phyloP scores from a whole-genome alignment of 2,329 filamentous ascomycete species.

The Botrytis tulipae region DNA sequence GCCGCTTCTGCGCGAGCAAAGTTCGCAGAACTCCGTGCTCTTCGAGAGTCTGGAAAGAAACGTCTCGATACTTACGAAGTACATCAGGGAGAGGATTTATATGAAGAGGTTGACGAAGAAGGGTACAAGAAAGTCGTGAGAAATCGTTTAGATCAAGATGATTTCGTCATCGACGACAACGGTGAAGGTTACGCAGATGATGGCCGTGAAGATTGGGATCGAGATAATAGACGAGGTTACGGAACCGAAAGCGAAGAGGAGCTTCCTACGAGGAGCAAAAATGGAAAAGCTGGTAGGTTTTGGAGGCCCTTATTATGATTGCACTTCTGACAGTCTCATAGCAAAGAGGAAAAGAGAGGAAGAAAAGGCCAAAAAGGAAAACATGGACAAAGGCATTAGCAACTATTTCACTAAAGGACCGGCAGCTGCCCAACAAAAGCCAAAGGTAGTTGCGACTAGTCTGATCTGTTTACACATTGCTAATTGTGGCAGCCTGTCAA shows the following conservation, averaged over 20 bases:
- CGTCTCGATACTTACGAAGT: conserved; percentile 84
- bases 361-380: conserved; percentile 79
- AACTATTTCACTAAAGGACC: conserved; percentile 88
- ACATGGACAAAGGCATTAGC: conserved; percentile 86
- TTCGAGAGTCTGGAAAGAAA: conserved; percentile 88
- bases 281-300: conserved; percentile 43
- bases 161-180: conserved; percentile 98
- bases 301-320: neutral
- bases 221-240: conserved; percentile 52
- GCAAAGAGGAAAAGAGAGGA: conserved; percentile 87
- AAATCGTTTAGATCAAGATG: conserved; percentile 83
- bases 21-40: conserved; percentile 77
- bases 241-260: conserved; percentile 77
- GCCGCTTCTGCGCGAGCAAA: conserved; percentile 42
- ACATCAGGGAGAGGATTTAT: conserved; percentile 78
- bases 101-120: conserved; percentile 95
- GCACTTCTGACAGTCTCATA: conserved; percentile 39
- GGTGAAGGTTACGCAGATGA: conserved; percentile 96
- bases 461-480: conserved; percentile 30
- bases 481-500: conserved; percentile 57
- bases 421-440: conserved; percentile 65
- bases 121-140: conserved; percentile 96
- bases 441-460: conserved; percentile 61
- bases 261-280: conserved; percentile 48
- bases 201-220: conserved; percentile 87